A percentile compares a stretch with the other conserved stretches of the same genome.
Conservation (phyloP, 2,329 filamentous ascomycete species). For the Aspergillus carbonarius region DNA sequence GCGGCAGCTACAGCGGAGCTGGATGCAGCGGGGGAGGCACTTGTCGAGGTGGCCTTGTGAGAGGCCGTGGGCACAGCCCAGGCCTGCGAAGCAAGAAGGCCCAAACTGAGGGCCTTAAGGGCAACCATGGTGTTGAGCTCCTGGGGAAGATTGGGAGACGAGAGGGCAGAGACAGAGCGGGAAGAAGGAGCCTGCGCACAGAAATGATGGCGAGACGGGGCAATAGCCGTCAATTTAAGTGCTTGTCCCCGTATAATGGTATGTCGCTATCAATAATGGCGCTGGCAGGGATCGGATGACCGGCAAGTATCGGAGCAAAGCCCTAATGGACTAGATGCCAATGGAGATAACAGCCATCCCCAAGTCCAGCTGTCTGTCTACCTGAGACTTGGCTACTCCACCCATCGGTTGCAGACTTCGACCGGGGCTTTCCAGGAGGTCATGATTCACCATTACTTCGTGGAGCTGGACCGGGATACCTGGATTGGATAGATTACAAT, state of each 20-base stretch:
- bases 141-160: background rate
- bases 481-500: too few relatives aligned
- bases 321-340: background rate
- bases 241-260: background rate
- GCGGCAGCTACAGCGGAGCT: constrained; percentile 13
- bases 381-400: background rate
- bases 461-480: too few relatives aligned
- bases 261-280: background rate
- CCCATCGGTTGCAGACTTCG: background rate
- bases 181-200: background rate
- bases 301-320: background rate
- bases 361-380: background rate
- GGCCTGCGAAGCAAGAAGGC: constrained; percentile 13
- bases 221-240: constrained; percentile 1
- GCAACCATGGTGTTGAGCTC: constrained; percentile 14
- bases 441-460: background rate
- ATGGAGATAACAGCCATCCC: too few relatives aligned
- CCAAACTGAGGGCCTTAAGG: constrained; percentile 14
- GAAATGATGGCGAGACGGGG: background rate
- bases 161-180: background rate
- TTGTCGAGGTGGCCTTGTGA: background rate
- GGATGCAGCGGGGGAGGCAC: constrained; percentile 5
- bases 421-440: background rate
- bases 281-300: background rate
- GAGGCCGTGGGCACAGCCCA: constrained; percentile 15